Base-by-base conservation (phyloP, 208 protist genomes). In the Leishmania amazonensis region DNA sequence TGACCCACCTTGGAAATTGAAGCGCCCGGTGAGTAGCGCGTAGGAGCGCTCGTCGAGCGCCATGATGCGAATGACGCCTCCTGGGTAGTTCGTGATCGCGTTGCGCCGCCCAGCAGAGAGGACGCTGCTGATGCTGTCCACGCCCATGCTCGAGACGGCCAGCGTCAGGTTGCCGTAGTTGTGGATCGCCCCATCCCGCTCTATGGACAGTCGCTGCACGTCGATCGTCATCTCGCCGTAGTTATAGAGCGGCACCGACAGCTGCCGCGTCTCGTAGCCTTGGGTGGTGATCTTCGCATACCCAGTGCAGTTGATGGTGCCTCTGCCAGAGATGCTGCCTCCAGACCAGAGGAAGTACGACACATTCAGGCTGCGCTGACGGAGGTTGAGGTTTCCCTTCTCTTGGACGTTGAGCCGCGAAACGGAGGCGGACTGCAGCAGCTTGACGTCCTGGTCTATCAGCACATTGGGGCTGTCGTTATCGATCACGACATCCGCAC, bases 201-300 rank as follows among this genome's bases (percentile, higher is more conserved):
- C 88, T 42, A 96, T 54, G 51, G 81, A 79, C 28, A 96, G 86
- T 24, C 90, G 89, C 80, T 92, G 90, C 70, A 93, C 88, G 85
- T 94, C 93, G 47, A 96, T 93, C n/a, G 87, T 90, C 89, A 96
- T 94, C 35, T 93, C 90, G 71, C 90, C 93, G 78, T 92, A 94
- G 87, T 96, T 96, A 78, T 89, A 84, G 54, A 96, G 86, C 51
- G 89, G 81, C 71, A 94, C 88, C 5, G 85, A 81, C 19, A 96
- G 79, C 67, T 85, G 83, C 15, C 89, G 89, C 70, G 90, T 92
- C 75, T 96, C 90, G 86, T 91, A 89, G 42, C 85, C 85, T 47
- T 94, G 86, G 73, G 90, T 93, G 28, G 89, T 94, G 64, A 94
- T 91, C 67, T 87, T 93, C 53, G 85, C 74, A 75, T 88, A 86